phyloP scores from a whole-genome alignment of 106 monocot species.

The Dendrobium catenatum region DNA sequence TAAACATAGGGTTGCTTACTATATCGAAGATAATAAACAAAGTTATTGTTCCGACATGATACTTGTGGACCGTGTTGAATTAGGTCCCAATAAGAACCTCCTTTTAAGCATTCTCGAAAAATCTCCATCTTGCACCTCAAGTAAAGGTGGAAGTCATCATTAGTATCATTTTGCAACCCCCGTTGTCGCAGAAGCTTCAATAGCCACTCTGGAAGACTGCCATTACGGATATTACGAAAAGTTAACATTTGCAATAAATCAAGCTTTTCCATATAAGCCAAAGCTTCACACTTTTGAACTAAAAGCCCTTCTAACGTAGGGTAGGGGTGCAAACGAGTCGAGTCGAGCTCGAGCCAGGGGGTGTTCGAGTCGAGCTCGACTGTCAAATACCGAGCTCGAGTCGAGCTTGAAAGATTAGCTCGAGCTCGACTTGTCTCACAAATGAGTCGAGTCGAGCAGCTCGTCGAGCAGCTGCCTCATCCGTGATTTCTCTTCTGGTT shows the following conservation, averaged over 20 bases:
- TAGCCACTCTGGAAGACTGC: slow-evolving; percentile 16
- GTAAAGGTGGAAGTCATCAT: background rate
- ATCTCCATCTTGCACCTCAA: background rate
- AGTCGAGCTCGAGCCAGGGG: too few species aligned
- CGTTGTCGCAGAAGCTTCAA: background rate
- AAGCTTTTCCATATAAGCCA: background rate
- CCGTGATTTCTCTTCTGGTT: too few species aligned
- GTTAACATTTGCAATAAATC: background rate
- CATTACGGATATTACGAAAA: background rate
- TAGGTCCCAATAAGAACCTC: slow-evolving; percentile 23
- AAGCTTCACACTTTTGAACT: background rate
- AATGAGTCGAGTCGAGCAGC: too few species aligned
- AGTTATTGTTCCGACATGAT: background rate
- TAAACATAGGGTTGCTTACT: slow-evolving; percentile 20
- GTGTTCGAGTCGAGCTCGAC: too few species aligned
- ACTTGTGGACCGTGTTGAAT: slow-evolving; percentile 20
- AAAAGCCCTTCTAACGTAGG: background rate
- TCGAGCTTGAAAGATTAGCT: too few species aligned
- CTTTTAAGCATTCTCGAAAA: background rate
- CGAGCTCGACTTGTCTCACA: too few species aligned
- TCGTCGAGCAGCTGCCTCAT: too few species aligned
- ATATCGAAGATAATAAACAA: slow-evolving; percentile 14
- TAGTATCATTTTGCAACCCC: background rate
- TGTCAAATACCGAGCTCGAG: too few species aligned
- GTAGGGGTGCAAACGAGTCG: background rate